Evolutionary conservation across 2,329 filamentous ascomycete genomes (phyloP), one percentile per base, ranked within the genome.

Genomic region (Botrytis squamosa): DNA sequence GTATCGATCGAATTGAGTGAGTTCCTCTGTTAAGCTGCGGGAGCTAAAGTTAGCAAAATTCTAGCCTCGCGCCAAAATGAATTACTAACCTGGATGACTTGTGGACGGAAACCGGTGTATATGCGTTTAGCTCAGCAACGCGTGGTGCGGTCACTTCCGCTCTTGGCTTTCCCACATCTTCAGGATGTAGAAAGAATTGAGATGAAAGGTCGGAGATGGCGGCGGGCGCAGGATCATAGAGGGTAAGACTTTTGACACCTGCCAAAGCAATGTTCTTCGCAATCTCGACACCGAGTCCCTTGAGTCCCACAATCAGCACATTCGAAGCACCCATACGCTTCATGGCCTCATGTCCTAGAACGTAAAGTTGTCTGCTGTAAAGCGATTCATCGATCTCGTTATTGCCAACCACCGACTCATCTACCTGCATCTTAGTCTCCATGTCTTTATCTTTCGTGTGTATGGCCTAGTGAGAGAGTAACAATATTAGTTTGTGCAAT

Each of bases 301-400:
- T 95, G 78, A 98, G 86, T 77, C 96, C 96, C 76, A 95, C 92
- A 73, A 99, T 88, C 71, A 99, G 92, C 75, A 99, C 89, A 81
- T 98, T 97, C 72, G 96, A 98, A 75, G 94, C 93, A 81, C 95
- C 90, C 96, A 99, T 99, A 81, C 96, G 94, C 88, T 97, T 98
- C 96, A 99, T 99, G 77, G 96, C 96, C 83, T 91, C 90, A 80
- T 92, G 90, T 76, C 90, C 90, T 70, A 91, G 83, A 75, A 92
- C 90, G 81, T 92, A 92, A 79, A 92, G 90, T 84, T 92, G 90
- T 81, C 90, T 88, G 82, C 90, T 92, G 85, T 92, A 92, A 79
- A 92, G 89, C 73, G 90, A 90, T 82, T 92, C 90, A 79, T 92
- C 90, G 85, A 92, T 92, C 76, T 91, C 89, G 81, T 81, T 85